phyloP scores from a whole-genome alignment of 192 early-diverging fungal species.

The Dispira simplex region DNA sequence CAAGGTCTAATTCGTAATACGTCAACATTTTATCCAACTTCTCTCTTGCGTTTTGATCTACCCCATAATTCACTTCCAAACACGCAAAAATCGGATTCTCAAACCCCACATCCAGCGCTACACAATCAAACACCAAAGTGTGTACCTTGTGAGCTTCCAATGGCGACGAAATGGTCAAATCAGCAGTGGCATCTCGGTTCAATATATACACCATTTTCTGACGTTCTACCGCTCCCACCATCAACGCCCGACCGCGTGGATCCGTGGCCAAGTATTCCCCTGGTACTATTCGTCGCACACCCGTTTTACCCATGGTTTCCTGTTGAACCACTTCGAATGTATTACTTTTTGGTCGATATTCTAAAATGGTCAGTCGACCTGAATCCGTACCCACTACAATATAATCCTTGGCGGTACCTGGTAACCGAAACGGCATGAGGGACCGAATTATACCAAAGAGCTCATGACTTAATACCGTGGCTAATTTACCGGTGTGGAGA shows the following conservation, averaged over 20 bases:
- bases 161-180: constrained; percentile 81
- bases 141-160: constrained; percentile 81
- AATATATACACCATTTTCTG: constrained; percentile 94
- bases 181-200: constrained; percentile 74
- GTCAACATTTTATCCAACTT: constrained; percentile 69
- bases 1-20: constrained; percentile 96
- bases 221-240: constrained; percentile 89
- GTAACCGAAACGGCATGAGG: constrained; percentile 69
- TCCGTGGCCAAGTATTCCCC: constrained; percentile 94
- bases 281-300: constrained; percentile 73
- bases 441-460: constrained; percentile 78
- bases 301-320: constrained; percentile 91
- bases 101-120: constrained; percentile 93
- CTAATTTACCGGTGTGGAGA: constrained; percentile 62
- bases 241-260: constrained; percentile 90
- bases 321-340: constrained; percentile 68
- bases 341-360: constrained; percentile 63
- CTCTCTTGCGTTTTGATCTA: constrained; percentile 67
- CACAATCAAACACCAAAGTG: constrained; percentile 59
- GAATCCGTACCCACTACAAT: constrained; percentile 82
- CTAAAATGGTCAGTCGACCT: constrained; percentile 76
- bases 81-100: constrained; percentile 98
- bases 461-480: constrained; percentile 50
- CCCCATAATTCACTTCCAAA: constrained; percentile 74
- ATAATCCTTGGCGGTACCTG: constrained; percentile 85